These are phyloP conservation scores for Seiridium cupressi DNA, from an alignment of 2,329 filamentous ascomycete species.

Conservation along the genomic window DNA sequence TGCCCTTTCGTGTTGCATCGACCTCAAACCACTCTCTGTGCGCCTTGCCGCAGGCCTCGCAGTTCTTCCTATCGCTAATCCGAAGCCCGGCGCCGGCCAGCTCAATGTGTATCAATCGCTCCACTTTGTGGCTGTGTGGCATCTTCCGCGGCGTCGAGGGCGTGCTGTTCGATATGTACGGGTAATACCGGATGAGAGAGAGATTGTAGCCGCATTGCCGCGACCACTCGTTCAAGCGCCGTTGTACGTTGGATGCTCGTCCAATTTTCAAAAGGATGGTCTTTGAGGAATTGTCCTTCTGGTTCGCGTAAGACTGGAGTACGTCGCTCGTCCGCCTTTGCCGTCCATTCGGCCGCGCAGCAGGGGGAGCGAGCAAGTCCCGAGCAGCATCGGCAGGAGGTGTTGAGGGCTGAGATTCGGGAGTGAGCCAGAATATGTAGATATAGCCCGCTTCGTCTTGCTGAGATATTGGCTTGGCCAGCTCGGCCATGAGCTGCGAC, in stretches of 20 bases:
- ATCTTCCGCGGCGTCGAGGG: conserved; percentile 62
- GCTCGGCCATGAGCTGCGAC: conserved; percentile 70
- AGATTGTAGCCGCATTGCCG: conserved; percentile 89
- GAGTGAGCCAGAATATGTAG: conserved; percentile 97
- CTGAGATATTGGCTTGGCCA: conserved; percentile 71
- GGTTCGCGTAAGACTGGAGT: conserved; percentile 47
- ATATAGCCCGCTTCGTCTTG: conserved; percentile 87
- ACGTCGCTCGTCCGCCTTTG: conserved; percentile 54
- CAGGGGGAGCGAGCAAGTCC: conserved; percentile 52
- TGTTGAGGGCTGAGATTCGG: conserved; percentile 53
- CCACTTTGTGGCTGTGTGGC: conserved; percentile 82
- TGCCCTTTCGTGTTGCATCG: conserved; percentile 67
- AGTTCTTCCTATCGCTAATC: conserved; percentile 54
- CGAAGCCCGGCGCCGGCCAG: conserved; percentile 62
- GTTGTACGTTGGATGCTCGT: conserved; percentile 77
- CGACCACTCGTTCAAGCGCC: conserved; percentile 89
- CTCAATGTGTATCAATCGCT: conserved; percentile 88
- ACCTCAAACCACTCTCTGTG: conserved; percentile 97
- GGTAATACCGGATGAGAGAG: conserved; percentile 87
- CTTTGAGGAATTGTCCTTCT: conserved; percentile 33
- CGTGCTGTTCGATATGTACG: conserved; percentile 60
- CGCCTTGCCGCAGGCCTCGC: conserved; percentile 75
- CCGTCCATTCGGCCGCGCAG: conserved; percentile 35
- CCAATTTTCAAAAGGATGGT: conserved; percentile 70
- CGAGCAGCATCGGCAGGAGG: conserved; percentile 59